Base-by-base conservation (phyloP, 2,329 filamentous ascomycete species). In the Alternaria sp. region DNA sequence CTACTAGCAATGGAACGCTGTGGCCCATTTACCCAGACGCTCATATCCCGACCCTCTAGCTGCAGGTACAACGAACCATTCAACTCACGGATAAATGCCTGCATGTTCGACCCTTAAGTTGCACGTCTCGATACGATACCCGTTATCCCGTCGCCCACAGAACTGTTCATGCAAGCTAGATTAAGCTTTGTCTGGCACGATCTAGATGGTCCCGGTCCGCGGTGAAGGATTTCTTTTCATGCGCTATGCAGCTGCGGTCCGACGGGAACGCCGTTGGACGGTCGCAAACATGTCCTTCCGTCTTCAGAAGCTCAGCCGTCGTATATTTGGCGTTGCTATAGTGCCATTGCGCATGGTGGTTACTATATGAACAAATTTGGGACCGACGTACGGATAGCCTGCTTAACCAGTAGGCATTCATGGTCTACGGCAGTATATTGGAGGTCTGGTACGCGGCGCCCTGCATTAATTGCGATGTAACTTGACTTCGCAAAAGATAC, bases 21-120 rank as follows among this genome's bases (percentile, higher is more conserved):
- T 38, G 14, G 7, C 36, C 39, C 18, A 49, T 61, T 59, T 63
- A 57, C 22, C 61, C 63, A 61, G 34, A 42, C 22, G 34, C 38
- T n/a, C 18, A 9, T 22, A 14, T 22, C 38, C 18, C 20, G 12
- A 8, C 39, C 39, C 7, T 7, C 9, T 38, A 24, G 52, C 59
- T 59, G 54, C 51, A 49, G 56, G 54, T 61, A 54, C 57, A 36
- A 34, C 22, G 28, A 44, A 42, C 39, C 20, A 36, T 20, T 11
- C 20, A 18, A 34, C 16, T 36, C 43, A 36, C 61, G 63, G 63
- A 43, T 66, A 66, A 66, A 64, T 36, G 24, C 24, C 22, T 46
- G 52, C 52, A 60, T 39, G 18, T 12, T 42, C 24, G 24, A 44
- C 30, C 12, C n/a, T 12, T n/a, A 22, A 9, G 26, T 41, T 26